Conservation (phyloP, 164 flowering plant species). For the Santalum album region DNA sequence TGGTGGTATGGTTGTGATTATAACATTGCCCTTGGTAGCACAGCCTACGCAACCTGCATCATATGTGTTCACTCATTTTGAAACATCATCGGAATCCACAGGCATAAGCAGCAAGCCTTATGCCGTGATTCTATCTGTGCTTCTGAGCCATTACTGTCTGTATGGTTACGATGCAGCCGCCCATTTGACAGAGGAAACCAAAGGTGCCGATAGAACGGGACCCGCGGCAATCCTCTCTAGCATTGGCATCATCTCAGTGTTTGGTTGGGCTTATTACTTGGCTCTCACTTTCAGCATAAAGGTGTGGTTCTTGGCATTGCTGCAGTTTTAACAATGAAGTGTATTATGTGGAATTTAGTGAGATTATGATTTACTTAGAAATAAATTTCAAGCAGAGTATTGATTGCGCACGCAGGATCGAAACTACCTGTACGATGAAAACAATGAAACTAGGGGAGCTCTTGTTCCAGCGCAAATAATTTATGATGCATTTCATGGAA, state of each 20-base stretch:
- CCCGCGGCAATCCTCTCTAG: conserved; percentile 65
- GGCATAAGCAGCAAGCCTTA: conserved; percentile 51
- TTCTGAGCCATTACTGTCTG: conserved; percentile 55
- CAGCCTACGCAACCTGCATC: conserved; percentile 51
- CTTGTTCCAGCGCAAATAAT: conserved; percentile 38
- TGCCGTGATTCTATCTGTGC: conserved; percentile 53
- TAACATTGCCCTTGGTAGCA: conserved; percentile 61
- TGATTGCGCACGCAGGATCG: no score
- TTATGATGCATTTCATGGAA: conserved; percentile 65
- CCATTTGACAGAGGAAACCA: conserved; percentile 75
- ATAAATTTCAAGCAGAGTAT: no score
- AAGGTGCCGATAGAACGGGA: conserved; percentile 62
- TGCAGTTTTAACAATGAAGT: no score
- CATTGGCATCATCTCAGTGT: conserved; percentile 49
- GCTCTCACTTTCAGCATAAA: conserved; percentile 77
- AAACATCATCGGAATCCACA: conserved; percentile 35
- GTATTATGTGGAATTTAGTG: no score
- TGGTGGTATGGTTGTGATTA: conserved; percentile 46
- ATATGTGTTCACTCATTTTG: conserved; percentile 50
- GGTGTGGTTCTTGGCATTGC: no score
- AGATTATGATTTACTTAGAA: no score
- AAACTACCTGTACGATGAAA: no score
- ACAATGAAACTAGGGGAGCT: no score
- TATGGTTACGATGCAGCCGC: conserved; percentile 80
- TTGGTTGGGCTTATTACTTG: conserved; percentile 67